These are phyloP conservation scores for Arthrinium puccinioides DNA, from an alignment of 2,329 filamentous ascomycete genomes.

Conservation along the genomic window DNA sequence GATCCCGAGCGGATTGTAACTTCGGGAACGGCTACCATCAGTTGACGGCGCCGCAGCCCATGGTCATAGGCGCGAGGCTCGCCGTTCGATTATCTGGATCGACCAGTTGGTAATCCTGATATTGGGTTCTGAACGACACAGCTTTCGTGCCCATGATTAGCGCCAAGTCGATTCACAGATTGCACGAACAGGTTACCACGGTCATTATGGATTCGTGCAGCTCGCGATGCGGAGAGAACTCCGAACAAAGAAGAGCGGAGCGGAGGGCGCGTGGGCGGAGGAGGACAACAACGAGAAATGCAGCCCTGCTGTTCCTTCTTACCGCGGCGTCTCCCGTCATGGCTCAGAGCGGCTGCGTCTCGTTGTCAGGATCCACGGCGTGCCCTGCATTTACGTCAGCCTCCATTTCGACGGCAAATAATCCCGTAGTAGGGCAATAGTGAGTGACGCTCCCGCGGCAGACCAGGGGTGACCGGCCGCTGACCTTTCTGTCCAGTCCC, in stretches of 20 bases:
- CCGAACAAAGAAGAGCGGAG: not conserved
- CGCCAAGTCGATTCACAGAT: conserved; percentile 17
- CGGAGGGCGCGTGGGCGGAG: conserved; percentile 4
- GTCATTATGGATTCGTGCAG: conserved; percentile 7
- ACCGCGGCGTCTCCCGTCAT: conserved; percentile 13
- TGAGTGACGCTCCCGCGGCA: conserved; percentile 12
- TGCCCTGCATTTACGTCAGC: conserved; percentile 29
- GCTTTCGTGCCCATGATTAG: conserved; percentile 8
- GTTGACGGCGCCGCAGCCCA: no score
- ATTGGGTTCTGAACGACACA: conserved; percentile 9
- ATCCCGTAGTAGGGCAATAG: conserved; percentile 19
- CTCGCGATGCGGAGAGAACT: not conserved
- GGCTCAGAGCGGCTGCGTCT: conserved; percentile 23
- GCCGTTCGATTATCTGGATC: no score
- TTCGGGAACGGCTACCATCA: conserved; percentile 3
- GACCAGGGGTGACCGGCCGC: conserved; percentile 9
- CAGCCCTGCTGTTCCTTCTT: conserved; percentile 13
- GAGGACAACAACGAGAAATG: conserved; percentile 8
- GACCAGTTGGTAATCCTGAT: conserved; percentile 4
- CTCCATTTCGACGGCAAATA: conserved; percentile 26
- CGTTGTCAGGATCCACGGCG: conserved; percentile 25
- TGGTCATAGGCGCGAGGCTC: no score
- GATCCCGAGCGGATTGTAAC: conserved; percentile 1
- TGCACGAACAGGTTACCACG: conserved; percentile 17
- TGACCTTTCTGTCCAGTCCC: conserved; percentile 38